These are phyloP conservation scores for Raddia guianensis DNA, from an alignment of 176 grass and related monocot genomes.

Conservation along the genomic window DNA sequence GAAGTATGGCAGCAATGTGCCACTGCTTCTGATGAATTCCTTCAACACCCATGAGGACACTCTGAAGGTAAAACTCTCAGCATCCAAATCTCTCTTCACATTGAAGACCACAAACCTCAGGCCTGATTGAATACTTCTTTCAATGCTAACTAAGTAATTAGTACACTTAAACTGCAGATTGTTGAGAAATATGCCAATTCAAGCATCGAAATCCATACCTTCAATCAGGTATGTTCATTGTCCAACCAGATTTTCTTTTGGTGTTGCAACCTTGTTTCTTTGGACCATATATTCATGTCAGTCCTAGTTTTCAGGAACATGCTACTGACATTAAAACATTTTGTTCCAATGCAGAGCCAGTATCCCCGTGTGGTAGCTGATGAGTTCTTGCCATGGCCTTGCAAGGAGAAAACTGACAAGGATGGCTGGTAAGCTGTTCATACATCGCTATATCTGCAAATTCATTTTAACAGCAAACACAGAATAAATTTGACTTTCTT, in stretches of 20 bases:
- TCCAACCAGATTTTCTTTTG: neutral
- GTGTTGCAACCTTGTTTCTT: neutral
- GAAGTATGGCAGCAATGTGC: constrained; percentile 92
- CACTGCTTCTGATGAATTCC: constrained; percentile 96
- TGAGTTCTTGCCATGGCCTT: constrained; percentile 73
- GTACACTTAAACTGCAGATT: constrained; percentile 51
- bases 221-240: constrained; percentile 62
- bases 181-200: constrained; percentile 84
- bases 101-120: neutral
- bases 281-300: neutral
- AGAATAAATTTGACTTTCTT: neutral
- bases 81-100: neutral
- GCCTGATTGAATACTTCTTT: neutral
- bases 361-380: constrained; percentile 87
- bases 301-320: neutral
- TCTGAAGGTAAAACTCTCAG: constrained; percentile 52
- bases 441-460: neutral
- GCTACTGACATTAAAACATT: neutral
- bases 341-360: constrained; percentile 71
- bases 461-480: neutral
- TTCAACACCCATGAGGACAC: constrained; percentile 98
- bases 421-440: constrained; percentile 69
- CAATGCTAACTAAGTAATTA: constrained; percentile 26
- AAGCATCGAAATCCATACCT: constrained; percentile 88
- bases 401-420: constrained; percentile 67